A percentile compares a stretch with the other conserved stretches of the same genome.
Evolutionary conservation across 2,329 filamentous ascomycete species (phyloP).

Genomic region (Chrysoporthe deuterocubensis): DNA sequence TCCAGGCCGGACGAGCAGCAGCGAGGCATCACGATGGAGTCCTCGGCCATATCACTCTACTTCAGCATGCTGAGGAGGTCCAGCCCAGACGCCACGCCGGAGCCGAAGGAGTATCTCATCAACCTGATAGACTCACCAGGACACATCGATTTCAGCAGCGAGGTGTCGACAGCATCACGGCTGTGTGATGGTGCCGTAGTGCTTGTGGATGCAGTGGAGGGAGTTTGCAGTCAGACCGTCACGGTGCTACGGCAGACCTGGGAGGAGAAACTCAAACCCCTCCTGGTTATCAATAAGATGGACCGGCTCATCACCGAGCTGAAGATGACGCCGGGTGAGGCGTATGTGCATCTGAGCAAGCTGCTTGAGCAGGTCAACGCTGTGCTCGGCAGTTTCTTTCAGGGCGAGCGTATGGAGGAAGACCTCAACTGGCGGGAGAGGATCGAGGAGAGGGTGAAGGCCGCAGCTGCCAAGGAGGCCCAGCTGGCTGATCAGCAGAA

Average conservation of each 20-base stretch:
- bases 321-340: constrained; percentile 89
- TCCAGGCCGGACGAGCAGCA: constrained; percentile 94
- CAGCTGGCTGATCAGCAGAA: constrained; percentile 53
- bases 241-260: constrained; percentile 94
- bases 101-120: constrained; percentile 88
- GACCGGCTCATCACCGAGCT: constrained; percentile 92
- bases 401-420: constrained; percentile 98
- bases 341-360: constrained; percentile 86
- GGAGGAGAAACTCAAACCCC: constrained; percentile 91
- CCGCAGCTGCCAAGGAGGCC: constrained; percentile 65
- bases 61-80: constrained; percentile 87
- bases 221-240: constrained; percentile 97
- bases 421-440: constrained; percentile 94
- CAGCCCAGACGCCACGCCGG: constrained; percentile 68
- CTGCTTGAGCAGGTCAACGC: constrained; percentile 96
- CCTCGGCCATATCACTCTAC: constrained; percentile 93
- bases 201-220: constrained; percentile 94
- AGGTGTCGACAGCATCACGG: constrained; percentile 93
- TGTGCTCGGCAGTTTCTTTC: constrained; percentile 95
- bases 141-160: constrained; percentile 98
- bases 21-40: constrained; percentile 99
- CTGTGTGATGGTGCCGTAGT: constrained; percentile 94
- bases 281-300: constrained; percentile 98
- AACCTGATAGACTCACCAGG: constrained; percentile 98
- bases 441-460: constrained; percentile 83